Evolutionary conservation across 371 early-diverging fungal genomes (phyloP), one percentile per base, ranked within the genome.

Genomic region (Zychaea mexicana): DNA sequence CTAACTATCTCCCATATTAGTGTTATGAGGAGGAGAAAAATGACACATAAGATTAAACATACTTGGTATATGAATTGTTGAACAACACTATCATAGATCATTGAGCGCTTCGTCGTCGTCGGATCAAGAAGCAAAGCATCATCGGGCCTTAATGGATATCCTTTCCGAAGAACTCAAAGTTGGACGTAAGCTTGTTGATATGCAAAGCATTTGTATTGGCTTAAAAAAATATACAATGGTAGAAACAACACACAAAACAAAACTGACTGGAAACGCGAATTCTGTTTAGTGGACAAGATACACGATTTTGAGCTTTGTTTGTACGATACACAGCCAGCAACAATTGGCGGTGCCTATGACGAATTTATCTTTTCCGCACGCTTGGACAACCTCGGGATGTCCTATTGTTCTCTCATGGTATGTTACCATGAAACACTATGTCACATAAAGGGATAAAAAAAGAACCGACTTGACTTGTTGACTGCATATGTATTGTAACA

Each of bases 361-460:
- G 98, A 99, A 73, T 97, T 94, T 65, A 92, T 99, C 64, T 94
- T 92, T 68, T 93, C 97, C 2, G 86, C 96, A 24, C 90, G 99
- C 17, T 84, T 96, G 36, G 99, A 99, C 72, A 99, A 99, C 84
- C 85, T 98, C 55, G 91, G 91, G 80, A 95, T 94, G 91, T 93
- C 95, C 19, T 98, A 85, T 79, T 93, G 92, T 74, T 88, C 92
- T 7, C 60, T 95, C 28, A 86, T 84, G 70, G 90, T 82, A 72
- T 15, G 15, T n/a, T n/a, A n/a, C n/a, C n/a, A 42, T 12, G 13
- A 42, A 39, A 4, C n/a, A n/a, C n/a, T n/a, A n/a, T n/a, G n/a
- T n/a, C n/a, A n/a, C n/a, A n/a, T n/a, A n/a, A n/a, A n/a, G n/a
- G n/a, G n/a, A 42, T 42, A 12, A 12, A 42, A 42, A 42, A 42